Evolutionary conservation across 306 rosid genomes (phyloP).

Genomic region (Cicer pinnatifidum): DNA sequence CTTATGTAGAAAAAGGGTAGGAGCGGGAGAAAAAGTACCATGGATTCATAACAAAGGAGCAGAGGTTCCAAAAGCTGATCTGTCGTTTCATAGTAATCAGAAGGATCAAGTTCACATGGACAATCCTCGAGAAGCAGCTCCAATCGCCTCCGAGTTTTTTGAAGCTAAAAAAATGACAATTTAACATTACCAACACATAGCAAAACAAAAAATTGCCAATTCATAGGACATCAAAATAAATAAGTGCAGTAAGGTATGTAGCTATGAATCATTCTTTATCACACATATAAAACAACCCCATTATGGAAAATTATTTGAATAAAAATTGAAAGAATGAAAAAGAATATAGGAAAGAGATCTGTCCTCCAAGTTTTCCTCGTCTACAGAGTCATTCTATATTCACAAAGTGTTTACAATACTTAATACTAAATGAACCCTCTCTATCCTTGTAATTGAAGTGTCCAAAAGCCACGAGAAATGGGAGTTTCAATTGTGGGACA

Average conservation of each 20-base stretch:
- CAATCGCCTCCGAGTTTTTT: slow-evolving; percentile 67
- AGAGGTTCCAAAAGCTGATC: slow-evolving; percentile 81
- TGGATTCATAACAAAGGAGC: slow-evolving; percentile 79
- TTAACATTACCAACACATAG: slow-evolving; percentile 2
- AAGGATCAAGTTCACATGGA: slow-evolving; percentile 67
- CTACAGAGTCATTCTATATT: too few species aligned
- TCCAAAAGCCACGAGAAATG: too few species aligned
- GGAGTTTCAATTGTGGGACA: too few species aligned
- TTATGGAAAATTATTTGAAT: background rate
- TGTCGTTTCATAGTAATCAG: slow-evolving; percentile 69
- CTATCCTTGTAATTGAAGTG: too few species aligned
- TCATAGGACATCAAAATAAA: background rate
- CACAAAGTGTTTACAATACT: too few species aligned
- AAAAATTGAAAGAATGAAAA: too few species aligned
- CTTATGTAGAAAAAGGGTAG: background rate
- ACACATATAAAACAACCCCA: slow-evolving; percentile 32
- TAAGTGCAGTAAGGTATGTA: slow-evolving; percentile 1
- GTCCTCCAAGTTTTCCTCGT: too few species aligned
- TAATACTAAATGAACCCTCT: too few species aligned
- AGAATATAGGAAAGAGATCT: too few species aligned
- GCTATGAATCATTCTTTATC: slow-evolving; percentile 15
- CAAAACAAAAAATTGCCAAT: slow-evolving; percentile 1
- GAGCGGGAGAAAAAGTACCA: slow-evolving; percentile 54
- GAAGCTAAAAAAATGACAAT: slow-evolving; percentile 58
- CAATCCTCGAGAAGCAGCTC: slow-evolving; percentile 83